These are phyloP conservation scores for Boechera retrofracta DNA, from an alignment of 345 rosid species.

Conservation along the genomic window DNA sequence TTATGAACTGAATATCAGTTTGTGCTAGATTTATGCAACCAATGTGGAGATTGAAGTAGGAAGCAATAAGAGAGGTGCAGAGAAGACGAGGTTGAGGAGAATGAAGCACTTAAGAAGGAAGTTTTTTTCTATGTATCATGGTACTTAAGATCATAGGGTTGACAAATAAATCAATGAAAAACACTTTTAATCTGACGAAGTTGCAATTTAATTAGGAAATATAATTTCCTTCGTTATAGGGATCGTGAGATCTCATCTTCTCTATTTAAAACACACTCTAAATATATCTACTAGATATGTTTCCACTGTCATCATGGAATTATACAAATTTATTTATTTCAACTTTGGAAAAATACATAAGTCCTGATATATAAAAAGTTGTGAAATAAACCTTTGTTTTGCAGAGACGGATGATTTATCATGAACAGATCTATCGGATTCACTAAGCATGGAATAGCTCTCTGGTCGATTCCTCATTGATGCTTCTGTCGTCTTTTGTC, in stretches of 20 bases:
- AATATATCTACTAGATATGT: no score
- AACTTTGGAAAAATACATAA: no score
- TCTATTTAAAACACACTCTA: no score
- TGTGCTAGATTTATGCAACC: not conserved
- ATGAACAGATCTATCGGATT: not conserved
- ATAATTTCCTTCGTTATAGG: no score
- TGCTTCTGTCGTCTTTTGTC: not conserved
- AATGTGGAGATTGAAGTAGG: not conserved
- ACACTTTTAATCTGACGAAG: not conserved
- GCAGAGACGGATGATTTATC: not conserved
- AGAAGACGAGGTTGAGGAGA: conserved; percentile 5
- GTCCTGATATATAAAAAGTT: no score
- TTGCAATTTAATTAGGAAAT: not conserved
- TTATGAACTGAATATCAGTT: not conserved
- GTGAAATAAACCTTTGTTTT: no score
- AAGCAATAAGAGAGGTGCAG: no score
- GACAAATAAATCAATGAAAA: not conserved
- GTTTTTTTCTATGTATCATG: no score
- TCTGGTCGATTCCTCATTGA: no score
- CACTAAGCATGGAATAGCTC: not conserved
- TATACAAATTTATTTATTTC: no score
- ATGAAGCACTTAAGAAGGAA: conserved; percentile 10
- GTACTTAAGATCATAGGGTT: conserved; percentile 1
- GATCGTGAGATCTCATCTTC: no score
- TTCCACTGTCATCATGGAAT: no score